Evolutionary conservation across 106 monocot genomes (phyloP), one percentile per base, ranked within the genome.

Genomic region (Iris macrosiphon): DNA sequence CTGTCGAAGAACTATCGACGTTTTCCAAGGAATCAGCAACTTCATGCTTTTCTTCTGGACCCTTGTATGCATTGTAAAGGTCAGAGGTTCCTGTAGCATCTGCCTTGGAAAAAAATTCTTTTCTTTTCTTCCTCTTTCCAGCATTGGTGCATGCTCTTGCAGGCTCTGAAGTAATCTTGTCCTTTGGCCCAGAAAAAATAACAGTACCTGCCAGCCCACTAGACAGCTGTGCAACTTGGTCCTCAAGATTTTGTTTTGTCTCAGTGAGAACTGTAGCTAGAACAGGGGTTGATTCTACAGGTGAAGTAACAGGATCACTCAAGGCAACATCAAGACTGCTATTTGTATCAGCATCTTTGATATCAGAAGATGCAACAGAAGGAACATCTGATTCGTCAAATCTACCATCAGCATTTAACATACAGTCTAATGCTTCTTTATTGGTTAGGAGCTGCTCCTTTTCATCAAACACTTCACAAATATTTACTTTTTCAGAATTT

Each of bases 51-150:
- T 87, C 73, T 34, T 74, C 74, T 50, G 86, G 76, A 10, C 74
- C 74, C 52, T 87, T 87, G 54, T 81, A 87, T 44, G 86, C 81
- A 74, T 77, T 71, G 52, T 87, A 87, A 20, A 87, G 77, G 74
- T 87, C 86, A 56, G 72, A 74, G 12, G 74, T 64, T 27, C 73
- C 77, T 38, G 70, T 74, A 71, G 77, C 73, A 75, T 87, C 86
- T 15, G 86, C 86, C 61, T 77, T 87, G 6, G 74, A 87, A 52
- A 87, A 66, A 70, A 74, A 59, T n/a, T 81, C 81, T 31, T 56
- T 87, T 37, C 16, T 76, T 55, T 73, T 81, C 61, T 77, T 87
- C 59, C 64, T 86, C 29, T 67, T 80, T 4, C 37, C 41, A 38
- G 57, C 26, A 51, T 24, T 18, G 39, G 52, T 49, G 27, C 71